These are phyloP conservation scores for Russula brevipes DNA, from an alignment of 768 basidiomycete genomes.

Conservation along the genomic window DNA sequence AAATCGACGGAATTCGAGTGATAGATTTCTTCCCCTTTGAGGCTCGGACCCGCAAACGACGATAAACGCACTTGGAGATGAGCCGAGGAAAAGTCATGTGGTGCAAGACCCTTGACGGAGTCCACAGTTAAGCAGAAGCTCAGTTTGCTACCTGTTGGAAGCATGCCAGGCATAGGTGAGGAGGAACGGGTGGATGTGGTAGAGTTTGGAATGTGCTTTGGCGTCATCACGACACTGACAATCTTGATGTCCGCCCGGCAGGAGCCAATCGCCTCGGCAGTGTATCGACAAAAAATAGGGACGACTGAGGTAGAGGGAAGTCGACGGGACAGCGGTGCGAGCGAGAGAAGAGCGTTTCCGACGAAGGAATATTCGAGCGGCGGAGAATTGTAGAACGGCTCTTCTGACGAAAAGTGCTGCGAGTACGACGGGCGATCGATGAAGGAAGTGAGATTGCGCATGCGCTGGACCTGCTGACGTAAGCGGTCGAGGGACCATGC, in stretches of 20 bases:
- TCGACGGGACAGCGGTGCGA: conserved; percentile 73
- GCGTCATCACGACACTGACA: conserved; percentile 58
- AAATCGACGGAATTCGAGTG: conserved; percentile 72
- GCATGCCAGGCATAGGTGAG: conserved; percentile 62
- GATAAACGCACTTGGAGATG: conserved; percentile 88
- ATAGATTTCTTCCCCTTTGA: conserved; percentile 75
- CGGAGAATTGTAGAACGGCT: conserved; percentile 87
- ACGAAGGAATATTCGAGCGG: conserved; percentile 90
- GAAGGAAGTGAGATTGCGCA: conserved; percentile 88
- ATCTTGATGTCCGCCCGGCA: conserved; percentile 85
- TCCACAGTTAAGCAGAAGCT: conserved; percentile 84
- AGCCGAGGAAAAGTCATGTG: conserved; percentile 80
- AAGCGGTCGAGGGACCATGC: conserved; percentile 88
- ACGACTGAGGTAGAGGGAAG: conserved; percentile 69
- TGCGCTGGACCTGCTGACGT: conserved; percentile 82
- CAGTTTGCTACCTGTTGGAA: conserved; percentile 75
- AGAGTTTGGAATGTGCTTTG: conserved; percentile 58
- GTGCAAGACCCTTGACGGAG: conserved; percentile 80
- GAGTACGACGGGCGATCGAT: conserved; percentile 91
- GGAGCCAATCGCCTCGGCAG: conserved; percentile 91
- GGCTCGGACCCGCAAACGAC: conserved; percentile 70
- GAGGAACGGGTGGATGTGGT: conserved; percentile 64
- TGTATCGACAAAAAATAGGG: conserved; percentile 92
- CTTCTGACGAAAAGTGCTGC: conserved; percentile 88
- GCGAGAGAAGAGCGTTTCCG: conserved; percentile 77